A percentile compares a stretch with the other conserved stretches of the same genome.
Conservation (phyloP, 2,329 filamentous ascomycete genomes). For the Dactylonectria macrodidyma region DNA sequence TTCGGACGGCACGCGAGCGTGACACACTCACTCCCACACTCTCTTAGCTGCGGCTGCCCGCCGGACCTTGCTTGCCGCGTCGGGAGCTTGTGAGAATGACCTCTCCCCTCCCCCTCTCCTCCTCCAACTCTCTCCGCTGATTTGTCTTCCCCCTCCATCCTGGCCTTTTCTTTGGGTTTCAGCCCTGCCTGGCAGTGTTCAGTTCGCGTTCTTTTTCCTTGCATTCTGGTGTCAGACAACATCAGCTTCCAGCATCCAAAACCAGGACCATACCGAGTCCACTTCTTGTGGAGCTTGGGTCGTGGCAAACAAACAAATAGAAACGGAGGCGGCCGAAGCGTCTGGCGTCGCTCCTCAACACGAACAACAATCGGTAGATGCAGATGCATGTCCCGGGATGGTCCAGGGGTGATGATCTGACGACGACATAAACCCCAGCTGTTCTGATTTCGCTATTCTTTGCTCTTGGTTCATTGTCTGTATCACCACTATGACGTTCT, state of each 20-base stretch:
- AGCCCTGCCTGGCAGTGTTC: constrained; percentile 1
- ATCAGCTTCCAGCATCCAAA: background rate
- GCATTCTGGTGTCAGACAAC: constrained; percentile 8
- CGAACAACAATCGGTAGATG: background rate
- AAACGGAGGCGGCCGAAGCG: constrained; percentile 19
- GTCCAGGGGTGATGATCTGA: constrained; percentile 8
- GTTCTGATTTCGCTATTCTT: too few species aligned
- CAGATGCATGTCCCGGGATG: background rate
- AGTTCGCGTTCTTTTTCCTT: constrained; percentile 1
- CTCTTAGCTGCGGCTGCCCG: background rate
- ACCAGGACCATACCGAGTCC: background rate
- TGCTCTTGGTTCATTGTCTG: background rate
- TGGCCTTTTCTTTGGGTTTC: background rate
- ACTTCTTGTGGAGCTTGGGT: background rate
- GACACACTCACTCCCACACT: background rate
- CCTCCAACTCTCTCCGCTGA: background rate
- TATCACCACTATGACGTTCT: background rate
- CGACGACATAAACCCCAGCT: background rate
- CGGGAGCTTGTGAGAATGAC: constrained; percentile 7
- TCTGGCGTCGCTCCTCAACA: constrained; percentile 12
- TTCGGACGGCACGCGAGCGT: background rate
- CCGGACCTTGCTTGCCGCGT: background rate
- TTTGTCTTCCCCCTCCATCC: background rate
- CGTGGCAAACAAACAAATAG: constrained; percentile 6
- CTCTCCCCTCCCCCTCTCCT: background rate